Conservation (phyloP, 345 rosid species). For the Eucalyptus cloeziana region DNA sequence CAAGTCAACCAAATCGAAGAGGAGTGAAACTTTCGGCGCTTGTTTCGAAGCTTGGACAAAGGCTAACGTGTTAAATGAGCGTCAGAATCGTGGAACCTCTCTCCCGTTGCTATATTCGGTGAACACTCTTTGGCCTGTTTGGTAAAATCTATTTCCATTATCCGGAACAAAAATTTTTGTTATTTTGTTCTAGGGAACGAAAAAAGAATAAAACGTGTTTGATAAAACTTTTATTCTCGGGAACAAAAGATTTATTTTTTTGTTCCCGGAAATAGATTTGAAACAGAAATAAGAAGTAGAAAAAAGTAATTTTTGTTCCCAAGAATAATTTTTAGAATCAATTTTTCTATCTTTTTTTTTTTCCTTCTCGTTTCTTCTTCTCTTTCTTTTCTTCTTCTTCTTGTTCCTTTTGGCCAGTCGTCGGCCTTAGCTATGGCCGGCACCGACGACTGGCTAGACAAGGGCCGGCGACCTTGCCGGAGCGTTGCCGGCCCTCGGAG, state of each 20-base stretch:
- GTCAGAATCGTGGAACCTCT: neutral
- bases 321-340: fast-evolving
- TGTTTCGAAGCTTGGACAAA: neutral
- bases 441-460: fast-evolving
- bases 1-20: neutral
- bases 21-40: neutral
- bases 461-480: too few species aligned
- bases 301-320: too few species aligned
- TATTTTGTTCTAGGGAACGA: fast-evolving
- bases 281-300: fast-evolving
- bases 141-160: too few species aligned
- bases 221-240: fast-evolving
- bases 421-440: fast-evolving
- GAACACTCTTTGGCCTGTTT: neutral
- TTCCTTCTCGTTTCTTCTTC: too few species aligned
- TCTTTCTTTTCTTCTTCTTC: too few species aligned
- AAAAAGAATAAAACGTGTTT: too few species aligned
- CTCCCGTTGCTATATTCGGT: neutral
- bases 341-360: too few species aligned
- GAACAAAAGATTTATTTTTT: too few species aligned
- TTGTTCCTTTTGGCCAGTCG: fast-evolving
- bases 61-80: neutral
- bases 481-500: fast-evolving
- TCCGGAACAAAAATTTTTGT: fast-evolving
- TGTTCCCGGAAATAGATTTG: too few species aligned